phyloP scores from a whole-genome alignment of 495 filamentous ascomycete genomes.

The Penicillium crystallinum region DNA sequence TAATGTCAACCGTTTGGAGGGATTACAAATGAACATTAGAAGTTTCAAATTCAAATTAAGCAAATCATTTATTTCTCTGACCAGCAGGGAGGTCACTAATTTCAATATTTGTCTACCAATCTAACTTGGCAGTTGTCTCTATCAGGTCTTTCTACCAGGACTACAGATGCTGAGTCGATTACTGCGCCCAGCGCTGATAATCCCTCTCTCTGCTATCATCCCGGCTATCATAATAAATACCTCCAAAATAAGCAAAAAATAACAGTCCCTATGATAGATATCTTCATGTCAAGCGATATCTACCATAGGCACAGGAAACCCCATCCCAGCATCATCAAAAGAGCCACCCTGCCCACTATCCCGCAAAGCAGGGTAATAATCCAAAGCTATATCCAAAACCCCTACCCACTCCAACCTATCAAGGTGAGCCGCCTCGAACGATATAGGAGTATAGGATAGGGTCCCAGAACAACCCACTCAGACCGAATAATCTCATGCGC shows the following conservation, averaged over 20 bases:
- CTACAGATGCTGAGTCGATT: not conserved
- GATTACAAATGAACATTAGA: too few species aligned
- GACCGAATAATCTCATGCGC: not conserved
- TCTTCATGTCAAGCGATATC: not conserved
- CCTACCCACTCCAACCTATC: not conserved
- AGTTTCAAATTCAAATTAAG: not conserved
- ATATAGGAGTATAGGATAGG: not conserved
- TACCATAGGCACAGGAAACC: not conserved
- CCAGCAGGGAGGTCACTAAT: not conserved
- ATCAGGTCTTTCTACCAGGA: not conserved
- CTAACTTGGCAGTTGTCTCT: not conserved
- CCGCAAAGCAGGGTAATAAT: too few species aligned
- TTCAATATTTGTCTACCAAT: not conserved
- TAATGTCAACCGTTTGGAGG: too few species aligned
- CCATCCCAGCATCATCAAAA: not conserved
- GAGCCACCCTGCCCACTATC: not conserved
- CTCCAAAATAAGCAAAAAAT: not conserved
- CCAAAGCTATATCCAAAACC: not conserved
- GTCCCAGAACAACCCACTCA: not conserved
- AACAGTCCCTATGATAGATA: not conserved
- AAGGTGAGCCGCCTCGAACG: constrained; percentile 6
- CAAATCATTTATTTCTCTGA: not conserved
- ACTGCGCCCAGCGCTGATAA: not conserved
- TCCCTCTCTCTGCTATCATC: not conserved
- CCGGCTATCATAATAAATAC: not conserved